Evolutionary conservation across 306 rosid genomes (phyloP), one percentile per base, ranked within the genome.

Genomic region (Quercus mongolica): DNA sequence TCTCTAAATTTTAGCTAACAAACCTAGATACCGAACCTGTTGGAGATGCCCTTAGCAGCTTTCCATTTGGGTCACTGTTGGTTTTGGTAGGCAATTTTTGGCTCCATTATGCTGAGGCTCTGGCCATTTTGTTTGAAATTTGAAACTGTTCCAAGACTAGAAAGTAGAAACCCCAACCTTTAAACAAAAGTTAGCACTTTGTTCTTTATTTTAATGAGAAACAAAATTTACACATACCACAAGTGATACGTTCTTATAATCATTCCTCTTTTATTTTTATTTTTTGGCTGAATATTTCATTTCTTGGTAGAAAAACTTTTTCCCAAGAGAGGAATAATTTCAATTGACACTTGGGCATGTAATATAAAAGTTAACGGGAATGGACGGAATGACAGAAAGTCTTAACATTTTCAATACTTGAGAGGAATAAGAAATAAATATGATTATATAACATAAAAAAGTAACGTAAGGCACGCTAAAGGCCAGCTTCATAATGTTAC

Each of bases 391-490:
- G 11, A 7, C 46, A 38, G 3, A 7, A 38, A 41, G 46, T 41
- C 11, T 41, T 8, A 41, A 41, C 11, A 41, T 41, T 41, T 41
- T 41, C 46, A 41, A 41, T 41, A 41, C 12, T 41, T 41, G 46
- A 41, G 11, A 41, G 46, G 46, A 8, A 41, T 41, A 41, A 38
- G 44, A 38, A 7, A 8, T 41, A 41, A 41, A 41, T 41, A 41
- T 8, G 46, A 41, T 41, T 8, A 41, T 41, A 41, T 8, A 8
- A 41, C 46, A 41, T 41, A 76, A 28, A 20, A 73, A n/a, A 5
- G 30, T 49, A 55, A 54, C 71, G 61, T 6, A 72, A n/a, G 78
- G 31, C 77, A 68, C 61, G 78, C 56, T 61, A 86, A 77, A 62
- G 79, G 80, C 63, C 74, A 9, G 77, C 44, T 63, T 76, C 79